Evolutionary conservation across 2,329 filamentous ascomycete species (phyloP).

Genomic region (Aspergillus sp.): DNA sequence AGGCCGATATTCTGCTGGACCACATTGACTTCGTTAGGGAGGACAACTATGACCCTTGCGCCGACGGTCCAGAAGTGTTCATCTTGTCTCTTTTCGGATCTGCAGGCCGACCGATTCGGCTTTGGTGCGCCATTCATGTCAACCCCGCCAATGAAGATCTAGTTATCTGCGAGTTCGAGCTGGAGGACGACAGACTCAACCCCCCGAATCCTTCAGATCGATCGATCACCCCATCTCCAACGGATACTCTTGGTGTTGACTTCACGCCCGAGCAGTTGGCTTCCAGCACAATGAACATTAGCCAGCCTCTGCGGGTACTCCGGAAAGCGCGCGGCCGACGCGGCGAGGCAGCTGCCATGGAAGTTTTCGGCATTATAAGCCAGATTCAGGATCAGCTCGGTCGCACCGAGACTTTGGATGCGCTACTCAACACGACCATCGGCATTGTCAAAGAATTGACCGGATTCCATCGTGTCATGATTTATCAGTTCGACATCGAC

Average conservation of each 20-base stretch:
- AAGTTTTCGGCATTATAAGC: constrained; percentile 89
- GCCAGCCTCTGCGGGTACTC: constrained; percentile 74
- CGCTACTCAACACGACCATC: constrained; percentile 76
- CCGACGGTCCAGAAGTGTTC: constrained; percentile 83
- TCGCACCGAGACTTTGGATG: constrained; percentile 64
- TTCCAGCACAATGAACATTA: constrained; percentile 73
- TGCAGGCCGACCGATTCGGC: constrained; percentile 58
- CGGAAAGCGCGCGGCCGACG: constrained; percentile 72
- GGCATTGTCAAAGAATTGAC: constrained; percentile 87
- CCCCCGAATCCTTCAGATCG: constrained; percentile 24
- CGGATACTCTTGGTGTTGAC: constrained; percentile 66
- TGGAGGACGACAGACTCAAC: constrained; percentile 73
- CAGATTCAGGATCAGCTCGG: constrained; percentile 82
- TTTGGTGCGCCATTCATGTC: constrained; percentile 87
- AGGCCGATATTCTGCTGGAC: constrained; percentile 78
- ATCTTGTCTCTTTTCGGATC: constrained; percentile 69
- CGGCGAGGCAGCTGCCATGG: constrained; percentile 83
- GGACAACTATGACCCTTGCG: constrained; percentile 71
- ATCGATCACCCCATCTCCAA: constrained; percentile 18
- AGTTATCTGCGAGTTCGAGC: constrained; percentile 84
- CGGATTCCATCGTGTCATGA: constrained; percentile 88
- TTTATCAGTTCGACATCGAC: constrained; percentile 81
- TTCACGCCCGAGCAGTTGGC: constrained; percentile 72
- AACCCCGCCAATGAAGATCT: constrained; percentile 66
- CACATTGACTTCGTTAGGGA: constrained; percentile 87